These are phyloP conservation scores for Parafenestella ontariensis DNA, from an alignment of 2,329 filamentous ascomycete genomes.

Conservation along the genomic window DNA sequence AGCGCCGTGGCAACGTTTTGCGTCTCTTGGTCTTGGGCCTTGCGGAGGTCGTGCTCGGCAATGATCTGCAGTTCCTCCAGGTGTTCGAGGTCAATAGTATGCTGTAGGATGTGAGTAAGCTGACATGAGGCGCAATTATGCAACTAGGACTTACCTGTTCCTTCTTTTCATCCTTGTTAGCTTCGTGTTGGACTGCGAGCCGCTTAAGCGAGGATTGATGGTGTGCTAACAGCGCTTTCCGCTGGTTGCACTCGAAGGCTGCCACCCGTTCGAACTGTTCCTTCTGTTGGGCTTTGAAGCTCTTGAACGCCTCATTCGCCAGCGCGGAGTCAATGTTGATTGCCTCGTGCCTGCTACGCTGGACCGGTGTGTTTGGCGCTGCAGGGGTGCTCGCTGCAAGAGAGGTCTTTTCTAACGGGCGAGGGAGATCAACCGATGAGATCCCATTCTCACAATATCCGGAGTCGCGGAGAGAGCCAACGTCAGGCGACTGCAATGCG, in stretches of 20 bases:
- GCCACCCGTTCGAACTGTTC: constrained; percentile 40
- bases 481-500: constrained; percentile 19
- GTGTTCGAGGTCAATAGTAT: constrained; percentile 48
- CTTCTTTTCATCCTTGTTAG: constrained; percentile 25
- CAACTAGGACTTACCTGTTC: constrained; percentile 34
- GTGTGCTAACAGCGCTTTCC: constrained; percentile 36
- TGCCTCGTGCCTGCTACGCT: constrained; percentile 19
- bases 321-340: constrained; percentile 30
- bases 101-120: constrained; percentile 38
- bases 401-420: constrained; percentile 6
- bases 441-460: constrained; percentile 37
- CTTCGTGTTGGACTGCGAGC: constrained; percentile 29
- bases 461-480: constrained; percentile 29
- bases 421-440: constrained; percentile 29
- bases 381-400: constrained; percentile 15
- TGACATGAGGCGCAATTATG: constrained; percentile 1
- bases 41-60: constrained; percentile 52
- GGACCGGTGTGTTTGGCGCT: constrained; percentile 9
- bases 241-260: constrained; percentile 43
- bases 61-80: constrained; percentile 55
- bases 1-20: constrained; percentile 55
- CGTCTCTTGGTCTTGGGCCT: constrained; percentile 50
- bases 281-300: constrained; percentile 34
- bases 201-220: constrained; percentile 31
- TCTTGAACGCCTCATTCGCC: constrained; percentile 36